phyloP scores from a whole-genome alignment of 2,329 filamentous ascomycete species.

The Ustulina deusta region DNA sequence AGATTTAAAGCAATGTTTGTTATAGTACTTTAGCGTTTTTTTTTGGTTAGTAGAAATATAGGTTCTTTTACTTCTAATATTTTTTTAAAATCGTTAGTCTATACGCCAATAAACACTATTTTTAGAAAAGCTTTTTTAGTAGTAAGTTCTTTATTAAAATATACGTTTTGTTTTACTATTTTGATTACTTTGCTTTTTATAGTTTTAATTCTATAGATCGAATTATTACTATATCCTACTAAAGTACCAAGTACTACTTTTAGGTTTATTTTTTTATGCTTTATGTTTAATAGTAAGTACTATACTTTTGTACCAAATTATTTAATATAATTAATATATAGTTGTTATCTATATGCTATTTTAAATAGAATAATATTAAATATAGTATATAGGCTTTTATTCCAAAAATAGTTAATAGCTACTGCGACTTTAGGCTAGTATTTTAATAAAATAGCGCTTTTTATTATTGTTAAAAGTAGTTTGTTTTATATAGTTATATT shows the following conservation, averaged over 20 bases:
- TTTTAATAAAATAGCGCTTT: background rate
- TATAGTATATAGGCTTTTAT: slow-evolving; percentile 5
- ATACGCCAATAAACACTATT: background rate
- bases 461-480: slow-evolving; percentile 17
- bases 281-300: background rate
- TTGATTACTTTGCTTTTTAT: background rate
- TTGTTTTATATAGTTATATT: slow-evolving; percentile 23
- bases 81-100: background rate
- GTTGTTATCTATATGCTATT: slow-evolving; percentile 11
- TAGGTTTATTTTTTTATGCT: background rate
- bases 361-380: slow-evolving; percentile 17
- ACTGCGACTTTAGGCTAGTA: slow-evolving; percentile 3
- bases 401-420: slow-evolving; percentile 16
- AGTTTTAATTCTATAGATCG: background rate
- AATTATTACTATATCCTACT: background rate
- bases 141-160: background rate
- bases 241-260: background rate
- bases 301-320: background rate
- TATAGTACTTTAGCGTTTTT: background rate
- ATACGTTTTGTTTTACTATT: background rate
- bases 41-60: background rate
- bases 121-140: background rate
- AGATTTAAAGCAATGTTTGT: too few relatives aligned
- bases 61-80: background rate
- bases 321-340: slow-evolving; percentile 12